These are phyloP conservation scores for Sporothrix sp. DNA, from an alignment of 2,329 filamentous ascomycete species.

Conservation along the genomic window DNA sequence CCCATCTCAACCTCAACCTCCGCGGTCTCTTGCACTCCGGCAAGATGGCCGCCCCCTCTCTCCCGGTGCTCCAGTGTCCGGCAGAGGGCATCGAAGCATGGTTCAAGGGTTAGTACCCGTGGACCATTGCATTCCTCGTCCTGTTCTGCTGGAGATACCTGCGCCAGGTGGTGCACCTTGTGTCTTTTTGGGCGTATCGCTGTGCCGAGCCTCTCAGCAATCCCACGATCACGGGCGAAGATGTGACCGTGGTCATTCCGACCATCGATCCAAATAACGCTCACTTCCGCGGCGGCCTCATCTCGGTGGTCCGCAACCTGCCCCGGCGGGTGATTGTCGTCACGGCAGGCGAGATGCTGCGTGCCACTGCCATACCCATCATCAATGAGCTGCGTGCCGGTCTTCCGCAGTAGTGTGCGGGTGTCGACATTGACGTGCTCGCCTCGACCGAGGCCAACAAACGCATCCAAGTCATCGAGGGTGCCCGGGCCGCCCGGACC, in stretches of 20 bases:
- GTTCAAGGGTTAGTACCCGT: background rate
- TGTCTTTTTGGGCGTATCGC: slow-evolving; percentile 32
- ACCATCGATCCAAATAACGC: slow-evolving; percentile 36
- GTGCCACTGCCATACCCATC: slow-evolving; percentile 12
- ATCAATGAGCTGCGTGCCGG: background rate
- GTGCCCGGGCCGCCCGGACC: slow-evolving; percentile 29
- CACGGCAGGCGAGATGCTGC: slow-evolving; percentile 30
- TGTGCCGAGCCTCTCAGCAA: slow-evolving; percentile 22
- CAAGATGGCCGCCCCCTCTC: no score
- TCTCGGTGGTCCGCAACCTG: slow-evolving; percentile 29
- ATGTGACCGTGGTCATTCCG: slow-evolving; percentile 43
- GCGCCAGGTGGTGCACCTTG: slow-evolving; percentile 34
- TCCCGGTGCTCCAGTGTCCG: background rate
- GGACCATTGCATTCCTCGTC: slow-evolving; percentile 21
- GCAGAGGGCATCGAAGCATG: background rate
- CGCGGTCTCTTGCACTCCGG: no score
- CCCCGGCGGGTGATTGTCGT: slow-evolving; percentile 35
- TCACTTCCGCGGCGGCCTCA: slow-evolving; percentile 34
- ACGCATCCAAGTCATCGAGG: slow-evolving; percentile 36
- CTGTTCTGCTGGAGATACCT: slow-evolving; percentile 37
- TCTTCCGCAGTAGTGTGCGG: slow-evolving; percentile 1
- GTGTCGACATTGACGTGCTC: slow-evolving; percentile 23
- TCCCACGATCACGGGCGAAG: slow-evolving; percentile 25
- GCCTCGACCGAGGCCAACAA: slow-evolving; percentile 33
- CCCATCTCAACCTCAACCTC: no score